phyloP scores from a whole-genome alignment of 2,329 filamentous ascomycete genomes.

The Hypoxylon sp. region DNA sequence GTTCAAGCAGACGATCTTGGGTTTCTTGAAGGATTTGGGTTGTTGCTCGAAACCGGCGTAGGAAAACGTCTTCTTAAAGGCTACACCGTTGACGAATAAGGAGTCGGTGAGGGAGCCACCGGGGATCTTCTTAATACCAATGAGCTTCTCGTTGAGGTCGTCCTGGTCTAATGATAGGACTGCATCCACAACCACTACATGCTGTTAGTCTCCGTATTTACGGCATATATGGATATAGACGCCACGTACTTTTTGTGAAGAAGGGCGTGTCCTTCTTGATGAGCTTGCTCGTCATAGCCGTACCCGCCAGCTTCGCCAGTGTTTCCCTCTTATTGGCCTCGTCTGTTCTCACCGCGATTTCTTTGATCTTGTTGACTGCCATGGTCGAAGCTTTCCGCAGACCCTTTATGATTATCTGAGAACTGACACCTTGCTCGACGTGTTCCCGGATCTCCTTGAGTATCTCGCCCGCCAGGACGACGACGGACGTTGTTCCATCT shows the following conservation, averaged over 20 bases:
- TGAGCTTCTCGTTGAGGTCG: constrained; percentile 97
- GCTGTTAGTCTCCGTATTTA: constrained; percentile 43
- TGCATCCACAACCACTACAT: constrained; percentile 93
- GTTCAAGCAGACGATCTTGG: constrained; percentile 97
- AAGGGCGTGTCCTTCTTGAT: constrained; percentile 98
- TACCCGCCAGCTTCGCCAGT: constrained; percentile 88
- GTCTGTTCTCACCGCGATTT: constrained; percentile 89
- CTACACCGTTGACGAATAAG: constrained; percentile 96
- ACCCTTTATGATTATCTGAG: constrained; percentile 97
- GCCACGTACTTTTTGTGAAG: constrained; percentile 90
- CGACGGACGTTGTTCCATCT: constrained; percentile 97
- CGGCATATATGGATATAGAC: background rate
- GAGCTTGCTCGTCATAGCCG: constrained; percentile 99
- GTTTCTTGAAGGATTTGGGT: constrained; percentile 93
- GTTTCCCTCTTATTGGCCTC: constrained; percentile 90
- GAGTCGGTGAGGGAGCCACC: constrained; percentile 97
- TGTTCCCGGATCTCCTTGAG: constrained; percentile 96
- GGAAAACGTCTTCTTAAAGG: constrained; percentile 99
- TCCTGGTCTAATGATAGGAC: constrained; percentile 96
- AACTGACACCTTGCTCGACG: constrained; percentile 96
- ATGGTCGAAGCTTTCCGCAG: constrained; percentile 88
- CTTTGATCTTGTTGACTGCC: constrained; percentile 99
- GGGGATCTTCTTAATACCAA: constrained; percentile 98
- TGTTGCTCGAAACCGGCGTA: constrained; percentile 99
- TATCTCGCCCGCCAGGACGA: constrained; percentile 97